Evolutionary conservation across 2,329 filamentous ascomycete species (phyloP), one percentile per base, ranked within the genome.

Genomic region (Pseudogymnoascus sp.): DNA sequence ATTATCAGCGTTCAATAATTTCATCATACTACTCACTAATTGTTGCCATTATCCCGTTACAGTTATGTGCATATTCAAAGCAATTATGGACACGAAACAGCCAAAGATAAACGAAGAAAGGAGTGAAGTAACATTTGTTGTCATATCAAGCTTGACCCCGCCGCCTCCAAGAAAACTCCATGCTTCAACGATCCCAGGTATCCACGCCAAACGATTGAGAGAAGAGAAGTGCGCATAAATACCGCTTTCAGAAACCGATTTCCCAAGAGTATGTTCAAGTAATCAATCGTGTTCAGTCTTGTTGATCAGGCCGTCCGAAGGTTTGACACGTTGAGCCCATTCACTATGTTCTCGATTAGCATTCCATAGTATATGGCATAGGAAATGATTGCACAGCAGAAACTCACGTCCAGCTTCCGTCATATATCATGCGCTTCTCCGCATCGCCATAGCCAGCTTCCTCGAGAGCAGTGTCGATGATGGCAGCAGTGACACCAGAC

Each of bases 401-500:
- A 38, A 88, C 90, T 86, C 81, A 96, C 84, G 95, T 97, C 95
- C 95, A 99, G 76, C 93, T 96, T 59, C 95, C 95, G 75, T 99
- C 95, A 72, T 99, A 99, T 21, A 99, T 81, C 72, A 84, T 87
- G 68, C 90, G 84, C 62, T 84, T 84, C 65, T 87, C 82, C 0
- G 83, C 76, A 3, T 84, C 79, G 1, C 89, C 90, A 72, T 86
- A 93, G 1, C 87, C 88, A 21, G 93, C 91, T 75, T 91, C 87
- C 31, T 85, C 85, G 62, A 99, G 78, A 1, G 92, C 95, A 38
- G 92, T 89, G 73, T 99, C 95, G 44, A 99, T 85, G 46, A 97
- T 85, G 16, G 90, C 91, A 6, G 95, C 95, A 10, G 93, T 97
- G 61, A 99, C 93, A 36, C 95, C 95, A 5, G 93, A 97, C 11